phyloP scores from a whole-genome alignment of 345 rosid genomes.

The Gossypium ekmanianum region DNA sequence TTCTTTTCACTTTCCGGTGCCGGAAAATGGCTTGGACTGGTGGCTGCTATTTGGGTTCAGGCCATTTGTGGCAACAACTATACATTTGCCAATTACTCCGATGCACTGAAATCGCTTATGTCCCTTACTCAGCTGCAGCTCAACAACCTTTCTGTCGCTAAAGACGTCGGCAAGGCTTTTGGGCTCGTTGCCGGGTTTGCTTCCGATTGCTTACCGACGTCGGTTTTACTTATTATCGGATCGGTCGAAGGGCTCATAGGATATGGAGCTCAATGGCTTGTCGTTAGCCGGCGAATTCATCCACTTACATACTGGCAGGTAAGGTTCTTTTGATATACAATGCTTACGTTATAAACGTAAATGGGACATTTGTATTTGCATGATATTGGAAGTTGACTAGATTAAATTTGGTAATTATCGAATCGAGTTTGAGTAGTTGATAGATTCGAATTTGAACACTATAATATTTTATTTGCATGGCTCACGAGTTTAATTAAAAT shows the following conservation, averaged over 20 bases:
- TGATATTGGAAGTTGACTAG: no score
- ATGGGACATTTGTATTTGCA: no score
- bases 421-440: no score
- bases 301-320: conserved; percentile 70
- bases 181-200: conserved; percentile 63
- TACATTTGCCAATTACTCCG: conserved; percentile 61
- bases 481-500: no score
- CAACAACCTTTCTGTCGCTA: conserved; percentile 45
- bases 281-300: conserved; percentile 41
- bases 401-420: no score
- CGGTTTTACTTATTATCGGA: conserved; percentile 43
- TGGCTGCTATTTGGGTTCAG: conserved; percentile 36
- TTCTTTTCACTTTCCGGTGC: conserved; percentile 20
- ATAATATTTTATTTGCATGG: no score
- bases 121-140: conserved; percentile 49
- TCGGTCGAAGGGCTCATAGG: conserved; percentile 49
- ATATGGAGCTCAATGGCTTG: conserved; percentile 72
- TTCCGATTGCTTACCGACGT: conserved; percentile 42
- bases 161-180: conserved; percentile 63
- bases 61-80: conserved; percentile 50
- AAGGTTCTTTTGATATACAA: not conserved
- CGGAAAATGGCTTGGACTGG: conserved; percentile 64
- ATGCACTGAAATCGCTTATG: conserved; percentile 58
- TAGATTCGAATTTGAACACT: no score
- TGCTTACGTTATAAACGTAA: no score